Evolutionary conservation across 2,329 filamentous ascomycete genomes (phyloP), one percentile per base, ranked within the genome.

Genomic region (Furcasterigmium sp.): DNA sequence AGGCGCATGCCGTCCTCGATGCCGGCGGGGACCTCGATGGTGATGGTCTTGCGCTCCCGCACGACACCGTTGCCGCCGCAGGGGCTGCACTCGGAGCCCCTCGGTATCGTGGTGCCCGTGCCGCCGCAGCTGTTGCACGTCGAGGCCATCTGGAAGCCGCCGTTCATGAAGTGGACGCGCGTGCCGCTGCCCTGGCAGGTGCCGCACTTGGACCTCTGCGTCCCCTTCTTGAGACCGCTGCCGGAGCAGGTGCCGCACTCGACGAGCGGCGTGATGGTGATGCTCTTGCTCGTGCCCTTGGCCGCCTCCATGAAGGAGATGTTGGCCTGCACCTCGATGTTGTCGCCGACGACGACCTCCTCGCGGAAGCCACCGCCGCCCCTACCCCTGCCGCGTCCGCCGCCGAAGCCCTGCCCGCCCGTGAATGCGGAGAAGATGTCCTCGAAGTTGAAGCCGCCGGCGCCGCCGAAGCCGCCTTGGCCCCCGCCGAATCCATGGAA

Each of bases 261-360:
- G 17, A 85, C 81, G 54, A 94, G 68, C 1, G 93, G 91, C 8
- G 85, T 88, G 53, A 96, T 87, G 52, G 76, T 80, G 46, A 98
- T 87, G n/a, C 90, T 85, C 67, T 95, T 94, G 57, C 74, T 83
- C 8, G 85, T 84, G 28, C 93, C 93, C 65, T 94, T 95, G 9
- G 93, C 93, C 7, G 93, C 89, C 60, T 98, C 93, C 82, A 93
- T 87, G 64, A 98, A 98, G 0, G 86, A 90, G 54, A 98, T 91
- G 61, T 80, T 93, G 39, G 88, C 83, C 65, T 95, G 89, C 19
- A 96, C 86, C 63, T 97, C 91, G 56, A 98, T 95, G 61, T 95
- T 90, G 51, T 97, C 90, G 47, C 93, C 93, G n/a, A 95, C 85
- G 53, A 95, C 61, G 17, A 94, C 80, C 61, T 95, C 85, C 55